Conservation (phyloP, 257 asterid species). For the Handroanthus guayacan region DNA sequence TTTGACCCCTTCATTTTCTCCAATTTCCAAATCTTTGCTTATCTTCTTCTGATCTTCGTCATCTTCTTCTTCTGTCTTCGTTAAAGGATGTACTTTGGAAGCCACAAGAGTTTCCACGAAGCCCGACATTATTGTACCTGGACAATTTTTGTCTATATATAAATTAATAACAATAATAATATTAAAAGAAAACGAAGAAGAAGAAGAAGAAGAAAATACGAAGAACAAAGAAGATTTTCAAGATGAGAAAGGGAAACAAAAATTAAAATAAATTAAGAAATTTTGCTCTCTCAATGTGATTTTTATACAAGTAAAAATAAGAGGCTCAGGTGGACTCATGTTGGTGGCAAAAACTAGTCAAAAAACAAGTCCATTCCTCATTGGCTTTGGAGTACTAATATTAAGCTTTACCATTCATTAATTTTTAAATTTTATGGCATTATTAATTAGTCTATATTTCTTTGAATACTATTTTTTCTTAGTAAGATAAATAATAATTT, state of each 20-base stretch:
- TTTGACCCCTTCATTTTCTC: neutral
- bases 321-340: slow-evolving; percentile 2
- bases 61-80: slow-evolving; percentile 22
- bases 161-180: no score
- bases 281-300: slow-evolving; percentile 6
- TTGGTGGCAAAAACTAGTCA: slow-evolving; percentile 24
- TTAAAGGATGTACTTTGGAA: slow-evolving; percentile 28
- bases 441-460: neutral
- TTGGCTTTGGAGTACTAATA: slow-evolving; percentile 20
- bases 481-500: no score
- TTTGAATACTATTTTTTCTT: no score
- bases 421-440: neutral
- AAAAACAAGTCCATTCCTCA: slow-evolving; percentile 4
- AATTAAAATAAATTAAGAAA: neutral
- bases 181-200: slow-evolving; percentile 6
- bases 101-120: slow-evolving; percentile 33
- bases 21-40: slow-evolving; percentile 15
- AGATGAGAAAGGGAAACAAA: neutral
- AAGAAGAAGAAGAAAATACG: neutral
- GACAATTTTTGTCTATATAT: neutral
- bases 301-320: slow-evolving; percentile 14
- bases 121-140: slow-evolving; percentile 30
- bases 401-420: slow-evolving; percentile 35
- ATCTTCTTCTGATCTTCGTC: neutral
- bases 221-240: slow-evolving; percentile 10